Evolutionary conservation across 2,329 filamentous ascomycete species (phyloP).

Genomic region (Nemania diffusa): DNA sequence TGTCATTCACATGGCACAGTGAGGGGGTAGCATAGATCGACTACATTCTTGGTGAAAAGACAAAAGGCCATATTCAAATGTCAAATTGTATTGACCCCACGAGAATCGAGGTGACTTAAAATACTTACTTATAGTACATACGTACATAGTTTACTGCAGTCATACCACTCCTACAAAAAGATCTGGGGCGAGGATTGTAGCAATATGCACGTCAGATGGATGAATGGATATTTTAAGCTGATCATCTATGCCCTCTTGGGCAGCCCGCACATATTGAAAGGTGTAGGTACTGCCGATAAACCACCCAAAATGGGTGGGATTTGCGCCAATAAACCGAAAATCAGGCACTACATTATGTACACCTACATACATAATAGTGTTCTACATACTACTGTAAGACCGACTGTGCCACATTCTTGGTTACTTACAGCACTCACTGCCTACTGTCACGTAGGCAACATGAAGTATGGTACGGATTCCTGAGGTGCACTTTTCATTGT

Average conservation of each 20-base stretch:
- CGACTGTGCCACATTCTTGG: background rate
- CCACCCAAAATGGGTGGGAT: background rate
- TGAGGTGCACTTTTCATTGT: background rate
- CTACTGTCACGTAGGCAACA: background rate
- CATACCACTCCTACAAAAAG: background rate
- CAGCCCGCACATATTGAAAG: constrained; percentile 7
- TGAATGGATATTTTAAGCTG: constrained; percentile 33
- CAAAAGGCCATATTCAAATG: background rate
- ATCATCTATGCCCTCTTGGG: constrained; percentile 19
- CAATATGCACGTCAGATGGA: constrained; percentile 26
- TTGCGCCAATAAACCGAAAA: background rate
- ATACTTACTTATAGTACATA: background rate
- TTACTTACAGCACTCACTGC: background rate
- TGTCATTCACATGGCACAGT: background rate
- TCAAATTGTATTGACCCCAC: constrained; percentile 5
- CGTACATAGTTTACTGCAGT: constrained; percentile 3
- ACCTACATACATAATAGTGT: background rate
- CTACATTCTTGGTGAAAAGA: background rate
- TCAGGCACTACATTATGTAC: background rate
- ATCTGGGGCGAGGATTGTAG: constrained; percentile 27
- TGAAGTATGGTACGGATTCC: constrained; percentile 7
- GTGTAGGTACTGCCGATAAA: background rate
- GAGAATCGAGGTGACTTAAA: background rate
- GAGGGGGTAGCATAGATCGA: background rate
- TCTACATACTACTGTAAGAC: background rate